phyloP scores from a whole-genome alignment of 305 asterid genomes.

The Solanum hybrid region DNA sequence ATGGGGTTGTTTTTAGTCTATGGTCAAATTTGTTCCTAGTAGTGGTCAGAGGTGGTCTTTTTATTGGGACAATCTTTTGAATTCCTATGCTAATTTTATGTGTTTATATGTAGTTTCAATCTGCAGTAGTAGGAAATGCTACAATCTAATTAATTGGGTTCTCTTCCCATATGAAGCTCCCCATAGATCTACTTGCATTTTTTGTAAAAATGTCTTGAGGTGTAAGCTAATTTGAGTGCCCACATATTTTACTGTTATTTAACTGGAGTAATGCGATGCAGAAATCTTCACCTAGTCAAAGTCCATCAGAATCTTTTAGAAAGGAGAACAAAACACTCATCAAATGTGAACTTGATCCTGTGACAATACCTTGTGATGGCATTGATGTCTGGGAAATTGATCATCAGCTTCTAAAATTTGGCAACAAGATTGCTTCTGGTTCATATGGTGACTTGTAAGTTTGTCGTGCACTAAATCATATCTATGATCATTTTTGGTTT shows the following conservation, averaged over 20 bases:
- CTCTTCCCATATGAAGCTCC: neutral
- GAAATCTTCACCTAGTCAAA: slow-evolving; percentile 30
- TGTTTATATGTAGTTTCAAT: neutral
- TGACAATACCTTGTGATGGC: slow-evolving; percentile 36
- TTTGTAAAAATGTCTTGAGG: neutral
- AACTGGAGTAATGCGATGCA: slow-evolving; percentile 12
- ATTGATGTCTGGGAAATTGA: slow-evolving; percentile 47
- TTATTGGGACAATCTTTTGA: neutral
- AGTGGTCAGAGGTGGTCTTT: neutral
- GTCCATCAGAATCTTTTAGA: slow-evolving; percentile 21
- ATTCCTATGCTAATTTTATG: neutral
- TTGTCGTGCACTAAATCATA: neutral
- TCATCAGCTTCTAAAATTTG: slow-evolving; percentile 29
- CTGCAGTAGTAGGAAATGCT: neutral
- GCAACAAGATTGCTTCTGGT: slow-evolving; percentile 38
- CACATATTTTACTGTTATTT: neutral
- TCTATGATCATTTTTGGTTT: neutral
- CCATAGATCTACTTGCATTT: neutral
- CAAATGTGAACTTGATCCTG: slow-evolving; percentile 29
- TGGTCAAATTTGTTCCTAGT: neutral
- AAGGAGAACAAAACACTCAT: slow-evolving; percentile 13
- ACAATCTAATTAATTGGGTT: neutral
- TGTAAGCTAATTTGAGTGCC: neutral
- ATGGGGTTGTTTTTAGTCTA: neutral
- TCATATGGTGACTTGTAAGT: slow-evolving; percentile 45